These are phyloP conservation scores for Bidens hawaiensis DNA, from an alignment of 140 eudicot genomes.

Conservation along the genomic window DNA sequence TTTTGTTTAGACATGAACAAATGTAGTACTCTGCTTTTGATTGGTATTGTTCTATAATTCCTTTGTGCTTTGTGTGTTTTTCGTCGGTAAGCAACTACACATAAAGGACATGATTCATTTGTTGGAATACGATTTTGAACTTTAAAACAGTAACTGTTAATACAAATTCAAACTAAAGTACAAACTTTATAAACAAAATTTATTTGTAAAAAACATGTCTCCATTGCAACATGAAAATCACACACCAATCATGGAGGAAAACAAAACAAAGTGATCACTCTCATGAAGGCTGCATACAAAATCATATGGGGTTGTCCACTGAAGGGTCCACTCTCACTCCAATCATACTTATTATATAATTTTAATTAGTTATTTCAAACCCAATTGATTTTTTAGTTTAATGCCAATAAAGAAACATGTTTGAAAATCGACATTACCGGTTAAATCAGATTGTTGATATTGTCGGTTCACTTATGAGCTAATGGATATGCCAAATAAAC, in stretches of 20 bases:
- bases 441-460: too few relatives aligned
- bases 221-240: conserved; percentile 4
- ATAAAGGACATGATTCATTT: not conserved
- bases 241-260: conserved; percentile 17
- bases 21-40: conserved; percentile 59
- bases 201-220: not conserved
- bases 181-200: not conserved
- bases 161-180: not conserved
- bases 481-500: too few relatives aligned
- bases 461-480: too few relatives aligned
- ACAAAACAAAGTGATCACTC: conserved; percentile 23
- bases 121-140: not conserved
- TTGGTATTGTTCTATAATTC: conserved; percentile 34
- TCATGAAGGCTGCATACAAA: conserved; percentile 10
- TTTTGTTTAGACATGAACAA: conserved; percentile 56
- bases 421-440: too few relatives aligned
- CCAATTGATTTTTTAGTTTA: not conserved
- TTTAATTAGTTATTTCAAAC: not conserved
- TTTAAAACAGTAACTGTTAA: not conserved
- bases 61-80: conserved; percentile 33
- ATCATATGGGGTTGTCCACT: conserved; percentile 32
- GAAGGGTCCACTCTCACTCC: conserved; percentile 21
- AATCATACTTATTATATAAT: conserved; percentile 3
- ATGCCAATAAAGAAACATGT: not conserved
- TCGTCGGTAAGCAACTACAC: conserved; percentile 46